These are phyloP conservation scores for Talaromyces sp. DNA, from an alignment of 2,329 filamentous ascomycete species.

Conservation along the genomic window DNA sequence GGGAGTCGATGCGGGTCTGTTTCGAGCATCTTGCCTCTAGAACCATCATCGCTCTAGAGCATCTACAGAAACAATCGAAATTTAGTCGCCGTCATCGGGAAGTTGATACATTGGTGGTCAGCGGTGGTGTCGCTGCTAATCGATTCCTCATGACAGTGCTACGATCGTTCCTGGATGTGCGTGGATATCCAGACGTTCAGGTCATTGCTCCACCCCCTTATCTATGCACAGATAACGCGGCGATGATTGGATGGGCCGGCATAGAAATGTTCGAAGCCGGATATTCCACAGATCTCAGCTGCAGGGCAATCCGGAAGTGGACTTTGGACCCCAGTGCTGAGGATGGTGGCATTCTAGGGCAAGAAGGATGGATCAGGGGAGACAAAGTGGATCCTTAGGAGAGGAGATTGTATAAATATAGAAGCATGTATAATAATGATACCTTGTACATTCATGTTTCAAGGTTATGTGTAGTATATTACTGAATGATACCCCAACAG, in stretches of 20 bases:
- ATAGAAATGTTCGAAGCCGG: conserved; percentile 88
- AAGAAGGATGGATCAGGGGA: conserved; percentile 50
- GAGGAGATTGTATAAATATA: not conserved
- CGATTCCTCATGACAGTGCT: conserved; percentile 70
- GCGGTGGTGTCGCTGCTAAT: conserved; percentile 89
- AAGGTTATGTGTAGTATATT: not conserved
- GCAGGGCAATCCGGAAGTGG: conserved; percentile 68
- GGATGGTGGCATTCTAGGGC: conserved; percentile 67
- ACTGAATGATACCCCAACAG: conserved; percentile 5
- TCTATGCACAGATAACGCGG: conserved; percentile 91
- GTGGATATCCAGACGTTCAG: conserved; percentile 61
- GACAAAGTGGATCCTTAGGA: conserved; percentile 26
- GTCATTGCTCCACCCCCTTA: conserved; percentile 72
- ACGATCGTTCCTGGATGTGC: conserved; percentile 60
- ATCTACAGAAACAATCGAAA: conserved; percentile 22
- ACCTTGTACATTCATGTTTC: conserved; percentile 20
- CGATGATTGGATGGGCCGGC: conserved; percentile 95
- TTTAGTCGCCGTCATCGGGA: conserved; percentile 23
- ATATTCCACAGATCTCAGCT: conserved; percentile 62
- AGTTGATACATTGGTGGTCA: conserved; percentile 69
- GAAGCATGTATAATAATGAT: conserved; percentile 27
- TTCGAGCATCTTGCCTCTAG: conserved; percentile 86
- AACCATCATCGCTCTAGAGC: conserved; percentile 67
- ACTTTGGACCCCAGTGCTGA: conserved; percentile 62
- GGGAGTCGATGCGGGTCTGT: conserved; percentile 71